Evolutionary conservation across 768 basidiomycete species (phyloP), one percentile per base, ranked within the genome.

Genomic region (Lepiota subincarnata): DNA sequence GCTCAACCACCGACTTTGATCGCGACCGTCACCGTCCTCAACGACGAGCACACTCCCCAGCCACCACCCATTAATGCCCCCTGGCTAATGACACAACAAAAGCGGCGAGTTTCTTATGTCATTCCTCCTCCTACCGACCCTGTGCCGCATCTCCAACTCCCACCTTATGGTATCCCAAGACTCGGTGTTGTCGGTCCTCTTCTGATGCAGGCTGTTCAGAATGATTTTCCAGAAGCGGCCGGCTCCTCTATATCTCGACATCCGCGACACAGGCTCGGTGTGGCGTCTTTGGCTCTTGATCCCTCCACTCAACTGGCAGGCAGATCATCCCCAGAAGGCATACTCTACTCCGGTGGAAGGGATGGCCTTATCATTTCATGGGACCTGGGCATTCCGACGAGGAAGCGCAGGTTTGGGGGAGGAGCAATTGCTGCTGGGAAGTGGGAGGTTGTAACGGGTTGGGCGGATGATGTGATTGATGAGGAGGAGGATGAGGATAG

Each of bases 321-420:
- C 4, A 74, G 73, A n/a, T 55, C 67, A 4, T 62, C 76, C 3
- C 93, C 94, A 0, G 84, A 90, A 59, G 94, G 94, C 4, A 94
- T 97, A 38, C 70, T 97, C 2, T 97, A 97, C 65, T 84, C 91
- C 2, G 93, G 87, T 22, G 93, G 92, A 19, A 75, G 94, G 53
- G 94, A 97, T 70, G 94, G 94, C 0, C 74, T 92, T 39, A 75
- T 96, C 43, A 84, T 94, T 36, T 82, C 87, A 7, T 95, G 92
- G 90, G 94, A 97, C 63, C 75, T 95, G 20, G 81, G 78, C 4
- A 72, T 92, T 8, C 71, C 80, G 7, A 83, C 86, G 78, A 83
- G 65, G 66, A 80, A 70, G 60, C 68, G 73, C 35, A 68, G 72
- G 34, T 39, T 59, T 20, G 66, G 67, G 39, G 58, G 58, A 6